Conservation (phyloP, 1,284 basidiomycete species). For the Sparassis latifolia region DNA sequence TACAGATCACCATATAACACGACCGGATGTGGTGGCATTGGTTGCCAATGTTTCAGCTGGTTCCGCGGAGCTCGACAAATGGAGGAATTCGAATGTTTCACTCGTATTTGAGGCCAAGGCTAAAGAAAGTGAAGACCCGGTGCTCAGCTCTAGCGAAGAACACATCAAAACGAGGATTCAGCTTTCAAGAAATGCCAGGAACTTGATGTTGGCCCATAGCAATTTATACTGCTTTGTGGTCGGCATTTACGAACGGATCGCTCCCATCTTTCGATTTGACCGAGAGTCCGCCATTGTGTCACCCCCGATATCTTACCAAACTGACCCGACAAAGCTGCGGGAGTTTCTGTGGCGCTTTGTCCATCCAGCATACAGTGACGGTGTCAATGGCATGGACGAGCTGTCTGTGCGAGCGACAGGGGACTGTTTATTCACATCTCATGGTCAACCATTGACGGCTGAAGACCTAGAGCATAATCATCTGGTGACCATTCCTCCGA, state of each 20-base stretch:
- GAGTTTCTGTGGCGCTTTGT: slow-evolving; percentile 9
- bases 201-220: slow-evolving; percentile 6
- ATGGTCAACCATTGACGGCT: no score
- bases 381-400: slow-evolving; percentile 5
- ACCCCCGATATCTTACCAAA: neutral
- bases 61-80: neutral
- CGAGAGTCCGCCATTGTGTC: slow-evolving; percentile 3
- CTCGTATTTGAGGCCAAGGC: neutral
- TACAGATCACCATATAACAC: neutral
- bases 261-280: slow-evolving; percentile 8
- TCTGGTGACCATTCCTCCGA: no score
- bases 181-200: slow-evolving; percentile 6
- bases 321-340: neutral
- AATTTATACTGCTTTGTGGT: slow-evolving; percentile 8
- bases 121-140: neutral
- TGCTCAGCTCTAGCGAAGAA: neutral
- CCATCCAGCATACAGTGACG: slow-evolving; percentile 2
- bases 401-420: neutral
- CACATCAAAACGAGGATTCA: neutral
- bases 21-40: neutral
- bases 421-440: no score
- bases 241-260: slow-evolving; percentile 8
- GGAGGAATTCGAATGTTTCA: neutral
- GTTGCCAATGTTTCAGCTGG: neutral
- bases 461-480: no score